A percentile compares a stretch with the other conserved stretches of the same genome.
Conservation (phyloP, 805 yeast genomes). For the Barnettozyma vustinii region DNA sequence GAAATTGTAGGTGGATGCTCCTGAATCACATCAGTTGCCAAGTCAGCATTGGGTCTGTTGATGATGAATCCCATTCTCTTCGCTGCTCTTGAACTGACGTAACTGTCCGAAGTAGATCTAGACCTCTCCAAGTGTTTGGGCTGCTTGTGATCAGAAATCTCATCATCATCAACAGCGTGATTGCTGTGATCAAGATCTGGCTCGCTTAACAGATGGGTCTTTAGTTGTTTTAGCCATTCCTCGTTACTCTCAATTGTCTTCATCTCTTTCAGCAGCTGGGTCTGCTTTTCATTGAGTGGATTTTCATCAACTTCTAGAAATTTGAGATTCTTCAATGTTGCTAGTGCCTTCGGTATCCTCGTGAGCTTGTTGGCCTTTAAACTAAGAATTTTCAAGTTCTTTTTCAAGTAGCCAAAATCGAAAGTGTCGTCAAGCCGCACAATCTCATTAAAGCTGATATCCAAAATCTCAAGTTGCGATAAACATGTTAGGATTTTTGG, state of each 20-base stretch:
- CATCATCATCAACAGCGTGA: constrained; percentile 1
- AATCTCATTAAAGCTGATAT: constrained; percentile 54
- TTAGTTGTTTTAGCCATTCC: constrained; percentile 36
- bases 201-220: constrained; percentile 7
- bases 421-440: constrained; percentile 41
- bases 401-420: constrained; percentile 34
- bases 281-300: constrained; percentile 49
- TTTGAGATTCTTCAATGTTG: constrained; percentile 45
- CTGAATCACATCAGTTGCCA: constrained; percentile 19
- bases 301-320: constrained; percentile 59
- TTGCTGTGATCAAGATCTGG: not conserved
- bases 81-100: constrained; percentile 57
- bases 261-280: constrained; percentile 31
- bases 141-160: not conserved
- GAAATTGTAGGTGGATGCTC: constrained; percentile 18
- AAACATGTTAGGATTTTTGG: constrained; percentile 41
- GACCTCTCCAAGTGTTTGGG: constrained; percentile 22
- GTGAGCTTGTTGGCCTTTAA: constrained; percentile 54
- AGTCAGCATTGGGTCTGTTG: constrained; percentile 30
- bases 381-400: constrained; percentile 50
- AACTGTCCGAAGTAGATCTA: constrained; percentile 36
- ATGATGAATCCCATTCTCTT: constrained; percentile 73
- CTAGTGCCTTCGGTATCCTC: constrained; percentile 47
- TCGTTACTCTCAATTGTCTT: constrained; percentile 32
- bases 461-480: constrained; percentile 54